Evolutionary conservation across 2,329 filamentous ascomycete species (phyloP), one percentile per base, ranked within the genome.

Genomic region (Malbranchea zuffiana): DNA sequence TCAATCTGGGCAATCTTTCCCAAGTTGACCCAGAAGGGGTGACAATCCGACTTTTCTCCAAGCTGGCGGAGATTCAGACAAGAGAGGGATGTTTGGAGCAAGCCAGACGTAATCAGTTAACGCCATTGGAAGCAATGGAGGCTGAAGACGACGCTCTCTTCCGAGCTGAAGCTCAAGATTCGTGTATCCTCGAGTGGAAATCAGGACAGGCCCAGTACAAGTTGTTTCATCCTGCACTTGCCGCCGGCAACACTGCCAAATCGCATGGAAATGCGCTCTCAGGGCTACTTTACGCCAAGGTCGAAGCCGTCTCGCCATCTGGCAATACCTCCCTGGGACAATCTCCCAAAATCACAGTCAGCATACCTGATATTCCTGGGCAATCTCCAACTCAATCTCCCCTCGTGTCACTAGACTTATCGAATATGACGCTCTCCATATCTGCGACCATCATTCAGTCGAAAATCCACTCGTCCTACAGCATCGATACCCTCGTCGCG

Each of bases 61-160:
- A 63, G 32, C 49, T 68, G 12, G 66, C 66, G 10, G 65, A 63
- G 30, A 63, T 69, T 49, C 52, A 68, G 13, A 66, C 66, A 5
- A 61, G 68, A 19, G 65, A 68, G 26, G 59, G 67, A 35, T 60
- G 63, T 8, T 51, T 52, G 8, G 56, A 60, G 10, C 44, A 66
- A 19, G 56, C 60, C 15, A 56, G 56, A 26, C 45, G 60, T 32
- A 58, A 67, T 37, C 46, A 53, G 7, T 52, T 69, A 5, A 48
- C 58, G 3, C 56, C 60, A 10, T 50, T 56, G 3, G 57, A 66
- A 15, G 56, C 62, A 11, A 51, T 58, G 20, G 57, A 65, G 15
- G 53, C 64, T 3, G 61, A 68, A 46, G 54, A 48, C 5, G 56
- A 64, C 23, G 65, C 66, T 3, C 55, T 69, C 11, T 56, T 52